Base-by-base conservation (phyloP, 2,329 filamentous ascomycete genomes). In the Aspergillus sojae region DNA sequence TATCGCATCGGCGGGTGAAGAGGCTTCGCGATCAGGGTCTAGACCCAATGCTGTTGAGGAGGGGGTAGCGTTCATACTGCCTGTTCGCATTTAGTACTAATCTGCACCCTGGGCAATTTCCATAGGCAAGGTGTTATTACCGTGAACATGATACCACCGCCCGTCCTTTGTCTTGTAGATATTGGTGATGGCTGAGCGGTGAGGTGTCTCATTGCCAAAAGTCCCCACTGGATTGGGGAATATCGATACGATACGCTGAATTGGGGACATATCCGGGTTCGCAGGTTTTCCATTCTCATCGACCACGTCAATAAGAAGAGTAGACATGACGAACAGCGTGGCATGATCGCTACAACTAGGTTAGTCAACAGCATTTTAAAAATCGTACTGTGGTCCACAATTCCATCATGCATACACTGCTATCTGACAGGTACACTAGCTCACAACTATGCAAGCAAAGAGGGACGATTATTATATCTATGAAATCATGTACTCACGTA, bases 101-200 rank as follows among this genome's bases (percentile, higher is more conserved):
- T 2, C 46, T 5, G 26, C 0, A 3, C 4, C 12, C 0, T 6
- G 21, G 5, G 2, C 3, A 16, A 41, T n/a, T n/a, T 19, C 6
- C 7, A n/a, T 41, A 3, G 39, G 36, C 0, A 7, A 41, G 36
- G 14, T 19, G 16, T 41, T n/a, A 4, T 41, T 48, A 57, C 63
- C 62, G 41, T 68, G 66, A 1, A 61, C 28, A 39, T 68, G 63
- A 36, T 63, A 70, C 34, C 26, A 70, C 2, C 64, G 62, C 4
- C 39, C 58, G 23, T 68, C 65, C 21, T 67, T 62, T 14, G 68
- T 68, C 26, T 63, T 56, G 36, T 70, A 66, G 21, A 66, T 61
- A 39, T 62, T 62, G 21, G 62, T 63, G n/a, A 53, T 53, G 4
- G 55, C 39, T 9, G 30, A 32, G 4, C 61, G 57, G 36, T 63